These are phyloP conservation scores for Komagataella populi DNA, from an alignment of 805 yeast species.

Conservation along the genomic window DNA sequence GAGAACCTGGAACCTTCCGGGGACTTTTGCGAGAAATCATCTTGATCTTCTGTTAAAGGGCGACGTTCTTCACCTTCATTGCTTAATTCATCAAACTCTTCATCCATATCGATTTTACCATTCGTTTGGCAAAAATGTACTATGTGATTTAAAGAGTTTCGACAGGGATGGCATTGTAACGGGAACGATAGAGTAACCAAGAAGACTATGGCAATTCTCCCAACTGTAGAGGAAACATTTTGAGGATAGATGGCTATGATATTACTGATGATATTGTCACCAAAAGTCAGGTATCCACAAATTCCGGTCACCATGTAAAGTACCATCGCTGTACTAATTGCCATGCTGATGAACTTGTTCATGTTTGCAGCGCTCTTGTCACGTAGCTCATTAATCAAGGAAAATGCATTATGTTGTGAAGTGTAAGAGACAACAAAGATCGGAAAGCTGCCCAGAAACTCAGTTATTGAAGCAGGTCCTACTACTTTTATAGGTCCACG, in stretches of 20 bases:
- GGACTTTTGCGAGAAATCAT: slow-evolving; percentile 7
- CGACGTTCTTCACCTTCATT: slow-evolving; percentile 7
- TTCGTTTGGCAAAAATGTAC: neutral
- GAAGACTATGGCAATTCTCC: slow-evolving; percentile 67
- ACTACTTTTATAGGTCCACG: slow-evolving; percentile 37
- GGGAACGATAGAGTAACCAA: slow-evolving; percentile 81
- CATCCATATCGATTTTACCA: neutral
- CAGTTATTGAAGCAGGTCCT: slow-evolving; percentile 28
- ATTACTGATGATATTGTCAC: slow-evolving; percentile 66
- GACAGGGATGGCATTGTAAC: slow-evolving; percentile 80
- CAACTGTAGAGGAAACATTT: slow-evolving; percentile 55
- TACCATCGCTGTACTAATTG: slow-evolving; percentile 45
- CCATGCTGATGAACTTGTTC: slow-evolving; percentile 30
- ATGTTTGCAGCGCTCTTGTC: slow-evolving; percentile 36
- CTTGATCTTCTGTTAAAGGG: neutral
- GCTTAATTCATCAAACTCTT: slow-evolving; percentile 2
- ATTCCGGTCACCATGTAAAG: slow-evolving; percentile 66
- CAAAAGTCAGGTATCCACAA: slow-evolving; percentile 79
- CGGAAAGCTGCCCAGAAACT: slow-evolving; percentile 68
- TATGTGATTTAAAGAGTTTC: slow-evolving; percentile 61
- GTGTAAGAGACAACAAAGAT: slow-evolving; percentile 90
- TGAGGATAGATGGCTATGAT: slow-evolving; percentile 67
- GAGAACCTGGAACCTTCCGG: neutral
- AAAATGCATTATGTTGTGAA: slow-evolving; percentile 91
- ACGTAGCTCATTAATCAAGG: slow-evolving; percentile 69